Base-by-base conservation (phyloP, 768 basidiomycete species). In the Tylopilus cervinicoccineus region DNA sequence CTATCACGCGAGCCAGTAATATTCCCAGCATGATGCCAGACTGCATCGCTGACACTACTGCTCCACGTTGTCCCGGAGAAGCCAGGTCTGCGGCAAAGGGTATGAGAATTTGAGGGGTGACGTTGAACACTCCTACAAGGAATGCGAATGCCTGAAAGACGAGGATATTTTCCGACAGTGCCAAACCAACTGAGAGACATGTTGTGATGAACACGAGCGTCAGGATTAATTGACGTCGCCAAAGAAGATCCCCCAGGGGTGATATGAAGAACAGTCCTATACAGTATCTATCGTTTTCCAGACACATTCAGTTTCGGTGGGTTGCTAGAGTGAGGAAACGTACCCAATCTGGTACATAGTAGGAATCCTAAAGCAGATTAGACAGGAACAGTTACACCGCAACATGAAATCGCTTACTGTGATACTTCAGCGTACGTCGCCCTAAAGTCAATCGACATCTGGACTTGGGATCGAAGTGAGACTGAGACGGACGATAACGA, bases 341-440 rank as follows among this genome's bases (percentile, higher is more conserved):
- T 64, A 80, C 82, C 84, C 84, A 20, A 77, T 81, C 64, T 86
- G 84, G 19, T 83, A 65, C 19, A 86, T 71, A 1, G 84, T 81
- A 11, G 83, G 81, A 24, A 85, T 75, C 41, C 78, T 82, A 29
- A 29, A 31, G 12, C 16, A 29, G 12, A 39, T 65, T 19, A 60
- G 46, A 41, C 16, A 10, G 32, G 14, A 17, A 34, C 8, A 3
- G 19, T 33, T 22, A n/a, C 14, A n/a, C 34, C 17, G 19, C 20
- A 3, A 36, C 12, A 17, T 27, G 17, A 48, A 31, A 37, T 16
- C 1, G 7, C 64, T 44, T 31, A 67, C 64, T 19, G 40, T n/a
- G 73, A 65, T 2, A 70, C 67, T 19, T 65, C 55, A 31, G 55
- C 46, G 38, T 71, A 65, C 16, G 67, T 53, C 6, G 56, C 58